phyloP scores from a whole-genome alignment of 805 yeast species.

The Ogataea degrootiae region DNA sequence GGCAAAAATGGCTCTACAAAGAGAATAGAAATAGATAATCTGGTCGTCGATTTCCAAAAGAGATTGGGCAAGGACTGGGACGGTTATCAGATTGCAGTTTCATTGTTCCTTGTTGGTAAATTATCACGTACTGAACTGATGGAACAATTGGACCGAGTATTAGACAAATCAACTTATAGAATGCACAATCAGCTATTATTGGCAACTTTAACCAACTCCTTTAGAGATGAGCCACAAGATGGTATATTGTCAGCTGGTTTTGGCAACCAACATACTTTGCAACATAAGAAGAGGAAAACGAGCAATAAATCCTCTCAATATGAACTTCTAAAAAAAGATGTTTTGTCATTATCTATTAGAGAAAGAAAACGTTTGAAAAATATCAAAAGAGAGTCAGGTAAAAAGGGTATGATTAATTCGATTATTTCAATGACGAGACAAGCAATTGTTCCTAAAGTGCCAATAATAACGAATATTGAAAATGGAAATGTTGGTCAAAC shows the following conservation, averaged over 20 bases:
- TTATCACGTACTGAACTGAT: constrained; percentile 73
- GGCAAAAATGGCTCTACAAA: constrained; percentile 21
- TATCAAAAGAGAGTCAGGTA: constrained; percentile 79
- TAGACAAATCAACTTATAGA: constrained; percentile 45
- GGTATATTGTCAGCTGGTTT: constrained; percentile 44
- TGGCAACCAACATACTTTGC: constrained; percentile 32
- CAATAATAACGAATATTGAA: constrained; percentile 49
- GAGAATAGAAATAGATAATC: constrained; percentile 55
- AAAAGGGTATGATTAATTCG: constrained; percentile 67
- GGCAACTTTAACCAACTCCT: constrained; percentile 78
- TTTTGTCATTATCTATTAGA: constrained; percentile 76
- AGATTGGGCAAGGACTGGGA: constrained; percentile 82
- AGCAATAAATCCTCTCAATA: constrained; percentile 63
- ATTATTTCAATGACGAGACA: constrained; percentile 66
- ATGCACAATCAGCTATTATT: constrained; percentile 82
- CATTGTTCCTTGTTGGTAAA: constrained; percentile 73
- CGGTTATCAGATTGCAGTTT: constrained; percentile 72
- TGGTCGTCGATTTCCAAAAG: constrained; percentile 70
- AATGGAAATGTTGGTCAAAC: constrained; percentile 35
- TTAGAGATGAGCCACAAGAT: constrained; percentile 69
- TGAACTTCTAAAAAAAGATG: constrained; percentile 77
- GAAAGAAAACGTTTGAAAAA: constrained; percentile 83
- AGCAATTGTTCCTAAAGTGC: constrained; percentile 77
- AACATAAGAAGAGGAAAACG: constrained; percentile 37
- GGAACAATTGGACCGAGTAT: constrained; percentile 49